Base-by-base conservation (phyloP, 768 basidiomycete species). In the Boletus speciosus region DNA sequence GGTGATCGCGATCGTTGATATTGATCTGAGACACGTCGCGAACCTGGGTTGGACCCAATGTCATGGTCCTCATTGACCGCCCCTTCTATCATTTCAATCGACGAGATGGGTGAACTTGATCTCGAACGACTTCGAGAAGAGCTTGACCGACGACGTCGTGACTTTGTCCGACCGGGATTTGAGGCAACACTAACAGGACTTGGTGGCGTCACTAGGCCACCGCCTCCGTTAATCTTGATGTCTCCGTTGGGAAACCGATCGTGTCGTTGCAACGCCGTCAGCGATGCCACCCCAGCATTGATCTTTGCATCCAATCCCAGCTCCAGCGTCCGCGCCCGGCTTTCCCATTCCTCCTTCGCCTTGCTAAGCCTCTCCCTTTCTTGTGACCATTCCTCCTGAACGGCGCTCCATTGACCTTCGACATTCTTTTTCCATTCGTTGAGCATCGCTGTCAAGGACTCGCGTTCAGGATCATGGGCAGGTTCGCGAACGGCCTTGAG, bases 311-410 rank as follows among this genome's bases (percentile, higher is more conserved):
- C 79, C n/a, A 86, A 58, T 4, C 80, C 77, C 14, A 74, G 70
- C 59, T 86, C 83, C n/a, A 85, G 72, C 9, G 69, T 68, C 12
- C 77, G 74, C 49, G 81, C 73, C 51, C 82, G 78, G 6, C 54
- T 71, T 70, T 95, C 94, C 86, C 89, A 95, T 60, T 94, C 90
- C 39, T 89, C 84, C 45, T 86, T 78, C 12, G 90, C 91, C 19
- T 78, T 74, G 38, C 78, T 76, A 11, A 97, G 76, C 19, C 90
- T 77, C 56, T 87, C 86, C 5, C 93, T 78, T 70, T 97, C 94
- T 36, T 81, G 76, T 2, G 78, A 78, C 93, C 93, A 97, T 51
- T 89, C 88, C 59, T 90, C 86, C 61, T 86, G 82, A 32, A 94
- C 85, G 29, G 70, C 73, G 35, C 74, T 80, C 91, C 91, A 94